Base-by-base conservation (phyloP, 169 alveolate species). In the Cryptosporidium viatorum region DNA sequence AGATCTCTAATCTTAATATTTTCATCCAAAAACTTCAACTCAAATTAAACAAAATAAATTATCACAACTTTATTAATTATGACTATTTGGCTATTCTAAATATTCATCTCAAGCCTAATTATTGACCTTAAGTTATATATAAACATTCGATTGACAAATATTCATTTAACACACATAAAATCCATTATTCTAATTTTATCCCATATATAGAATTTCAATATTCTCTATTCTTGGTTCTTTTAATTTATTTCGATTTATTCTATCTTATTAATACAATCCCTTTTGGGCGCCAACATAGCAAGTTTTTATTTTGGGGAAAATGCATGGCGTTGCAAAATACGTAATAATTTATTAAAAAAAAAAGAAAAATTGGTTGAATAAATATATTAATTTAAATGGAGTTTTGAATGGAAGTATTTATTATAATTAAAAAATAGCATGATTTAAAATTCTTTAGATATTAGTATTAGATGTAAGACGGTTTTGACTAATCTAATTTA, bases 281-380 rank as follows among this genome's bases (percentile, higher is more conserved):
- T 5, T 33, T 65, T 31, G 71, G 31, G 71, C 71, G 71, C 51
- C 71, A 65, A 65, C 5, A 6, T 33, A 43, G 16, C 31, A 37
- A 65, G 23, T 48, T 65, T 65, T 55, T 55, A 23, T 55, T 55
- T 16, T 8, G 50, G 71, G 71, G 50, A 65, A 29, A 33, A 16
- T 65, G 71, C 71, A 65, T 65, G 71, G 71, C 21, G 71, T 65
- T 65, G 71, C 71, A 65, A 65, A 65, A 55, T 55, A 55, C 67
- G 67, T 55, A 55, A 55, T 55, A 37, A 55, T 55, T 55, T 3
- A 26, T 55, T 9, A 55, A 6, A 21, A n/a, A 6, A 21, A n/a
- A n/a, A 55, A 55, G 16, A 55, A 55, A 52, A 52, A 52, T 23
- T 52, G 14, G 26, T 6, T 69, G 51, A 37, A 37, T n/a, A 35